Conservation (phyloP, 805 yeast species). For the Kuraishia cidri region DNA sequence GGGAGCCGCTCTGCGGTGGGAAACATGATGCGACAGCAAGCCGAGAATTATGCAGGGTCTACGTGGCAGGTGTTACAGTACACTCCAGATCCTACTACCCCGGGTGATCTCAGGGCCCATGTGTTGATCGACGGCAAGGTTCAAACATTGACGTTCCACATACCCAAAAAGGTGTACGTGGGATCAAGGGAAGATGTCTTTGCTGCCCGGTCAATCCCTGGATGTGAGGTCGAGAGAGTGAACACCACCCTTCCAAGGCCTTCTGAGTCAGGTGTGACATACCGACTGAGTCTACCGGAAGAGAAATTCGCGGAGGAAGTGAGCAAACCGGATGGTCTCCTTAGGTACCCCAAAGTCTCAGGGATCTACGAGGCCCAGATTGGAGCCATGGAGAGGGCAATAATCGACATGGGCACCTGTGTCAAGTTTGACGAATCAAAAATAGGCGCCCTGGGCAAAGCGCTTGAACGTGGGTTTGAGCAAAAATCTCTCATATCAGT, state of each 20-base stretch:
- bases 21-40: conserved; percentile 64
- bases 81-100: conserved; percentile 36
- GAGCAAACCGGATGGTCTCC: conserved; percentile 47
- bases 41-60: conserved; percentile 66
- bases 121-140: conserved; percentile 63
- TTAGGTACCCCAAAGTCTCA: conserved; percentile 50
- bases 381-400: conserved; percentile 58
- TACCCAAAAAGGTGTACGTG: conserved; percentile 70
- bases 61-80: conserved; percentile 85
- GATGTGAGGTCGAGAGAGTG: conserved; percentile 49
- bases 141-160: conserved; percentile 62
- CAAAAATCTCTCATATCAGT: conserved; percentile 39
- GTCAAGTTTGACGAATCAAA: conserved; percentile 61
- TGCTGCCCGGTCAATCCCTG: conserved; percentile 6
- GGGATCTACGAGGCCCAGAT: conserved; percentile 77
- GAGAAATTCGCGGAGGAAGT: conserved; percentile 44
- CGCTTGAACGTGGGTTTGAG: conserved; percentile 80
- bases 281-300: conserved; percentile 65
- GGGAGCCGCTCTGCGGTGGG: conserved; percentile 57
- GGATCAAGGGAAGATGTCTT: conserved; percentile 40
- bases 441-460: conserved; percentile 81
- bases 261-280: conserved; percentile 41
- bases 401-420: conserved; percentile 69
- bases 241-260: conserved; percentile 67
- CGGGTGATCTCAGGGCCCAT: conserved; percentile 74